Evolutionary conservation across 2,329 filamentous ascomycete genomes (phyloP).

Genomic region (Trichoderma afroharzianum): DNA sequence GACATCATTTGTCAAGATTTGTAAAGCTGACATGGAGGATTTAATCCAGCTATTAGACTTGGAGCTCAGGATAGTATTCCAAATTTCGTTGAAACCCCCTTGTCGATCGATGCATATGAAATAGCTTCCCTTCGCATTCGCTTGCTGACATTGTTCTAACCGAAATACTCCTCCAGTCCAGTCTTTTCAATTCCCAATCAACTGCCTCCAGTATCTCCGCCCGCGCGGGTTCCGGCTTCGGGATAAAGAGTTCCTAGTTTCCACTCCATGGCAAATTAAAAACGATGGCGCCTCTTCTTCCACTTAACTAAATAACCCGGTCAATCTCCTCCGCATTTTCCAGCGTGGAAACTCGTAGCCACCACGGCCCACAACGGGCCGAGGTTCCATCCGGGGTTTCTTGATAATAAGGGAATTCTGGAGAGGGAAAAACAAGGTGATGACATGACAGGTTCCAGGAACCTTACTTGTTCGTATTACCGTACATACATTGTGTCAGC

Average conservation of each 20-base stretch:
- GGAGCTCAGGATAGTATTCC: background rate
- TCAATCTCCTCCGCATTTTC: constrained; percentile 4
- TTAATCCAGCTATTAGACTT: background rate
- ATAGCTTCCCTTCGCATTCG: background rate
- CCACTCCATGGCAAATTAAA: background rate
- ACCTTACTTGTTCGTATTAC: background rate
- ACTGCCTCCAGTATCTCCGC: background rate
- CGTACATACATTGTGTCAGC: background rate
- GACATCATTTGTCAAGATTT: background rate
- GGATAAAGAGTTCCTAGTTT: background rate
- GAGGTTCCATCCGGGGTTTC: background rate
- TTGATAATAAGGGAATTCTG: background rate
- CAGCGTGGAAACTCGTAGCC: background rate
- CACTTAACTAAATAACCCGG: background rate
- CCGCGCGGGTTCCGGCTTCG: background rate
- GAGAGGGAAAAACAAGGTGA: background rate
- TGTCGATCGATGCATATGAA: background rate
- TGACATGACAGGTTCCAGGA: background rate
- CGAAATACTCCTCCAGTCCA: background rate
- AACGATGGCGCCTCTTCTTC: background rate
- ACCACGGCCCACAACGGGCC: background rate
- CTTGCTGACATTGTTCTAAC: background rate
- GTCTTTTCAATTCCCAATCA: background rate
- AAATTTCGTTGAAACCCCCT: background rate
- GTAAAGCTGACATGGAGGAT: background rate